Base-by-base conservation (phyloP, 305 asterid species). In the Fraxinus sp. region DNA sequence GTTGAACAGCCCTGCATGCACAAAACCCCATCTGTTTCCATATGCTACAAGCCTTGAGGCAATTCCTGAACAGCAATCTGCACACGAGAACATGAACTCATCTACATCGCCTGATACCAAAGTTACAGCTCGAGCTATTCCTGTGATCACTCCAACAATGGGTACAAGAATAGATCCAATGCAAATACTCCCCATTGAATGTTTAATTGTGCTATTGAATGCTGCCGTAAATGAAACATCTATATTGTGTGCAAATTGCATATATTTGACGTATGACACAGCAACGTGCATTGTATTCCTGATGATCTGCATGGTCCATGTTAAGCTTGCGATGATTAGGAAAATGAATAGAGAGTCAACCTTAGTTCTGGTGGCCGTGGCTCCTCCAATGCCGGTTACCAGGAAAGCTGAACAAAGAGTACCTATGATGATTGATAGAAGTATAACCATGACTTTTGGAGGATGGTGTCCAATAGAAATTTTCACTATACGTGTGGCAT, bases 21-120 rank as follows among this genome's bases (percentile, higher is more conserved):
- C 90, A 28, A 92, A 91, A 0, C 92, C 92, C 94, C 97, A 90
- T 81, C 90, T 71, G 49, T 90, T 89, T 11, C 91, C 94, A 72
- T 86, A 91, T 26, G 37, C 77, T 26, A 90, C 90, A 11, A 86
- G 76, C 18, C 88, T 86, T 2, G 92, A 84, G 10, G 86, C 86
- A 0, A 88, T 77, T 68, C 90, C 91, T 0, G 85, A 82, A 57
- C 92, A 89, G 77, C 93, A 91, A 75, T 81, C 74, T 22, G 92
- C 88, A 39, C 94, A 89, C 0, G 91, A 92, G 86, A 90, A 88
- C 93, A 88, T 84, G 88, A 90, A 88, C 87, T 91, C 93, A 44
- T 91, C 92, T 16, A 80, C 90, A 77, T 87, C 93, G 55, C 91
- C 90, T 24, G 93, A 80, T 44, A 86, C 68, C 86, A 83, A 74